These are phyloP conservation scores for Saccharomycopsis capsularis DNA, from an alignment of 805 yeast genomes.

Conservation along the genomic window DNA sequence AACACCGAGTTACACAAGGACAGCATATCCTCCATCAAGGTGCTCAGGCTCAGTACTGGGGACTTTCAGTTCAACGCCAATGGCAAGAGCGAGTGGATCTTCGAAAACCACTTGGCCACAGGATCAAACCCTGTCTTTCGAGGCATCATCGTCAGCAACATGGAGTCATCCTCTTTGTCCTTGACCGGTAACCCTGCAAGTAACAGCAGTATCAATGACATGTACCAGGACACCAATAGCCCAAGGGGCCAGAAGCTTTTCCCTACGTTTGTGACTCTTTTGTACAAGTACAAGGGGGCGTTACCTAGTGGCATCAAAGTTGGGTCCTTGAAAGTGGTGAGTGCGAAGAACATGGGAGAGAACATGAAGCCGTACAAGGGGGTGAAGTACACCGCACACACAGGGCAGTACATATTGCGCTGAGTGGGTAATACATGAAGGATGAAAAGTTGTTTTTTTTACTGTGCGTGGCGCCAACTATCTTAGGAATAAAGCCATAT, in stretches of 20 bases:
- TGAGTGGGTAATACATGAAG: no score
- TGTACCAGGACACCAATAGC: neutral
- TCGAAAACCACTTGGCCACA: constrained; percentile 48
- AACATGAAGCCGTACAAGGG: constrained; percentile 81
- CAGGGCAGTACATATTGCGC: constrained; percentile 54
- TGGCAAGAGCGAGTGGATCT: constrained; percentile 60
- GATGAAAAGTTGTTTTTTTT: no score
- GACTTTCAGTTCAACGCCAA: constrained; percentile 52
- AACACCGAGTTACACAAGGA: constrained; percentile 27
- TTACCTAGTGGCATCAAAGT: constrained; percentile 73
- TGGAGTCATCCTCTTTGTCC: neutral
- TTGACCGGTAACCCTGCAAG: constrained; percentile 1
- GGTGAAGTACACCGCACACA: constrained; percentile 67
- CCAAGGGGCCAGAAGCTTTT: constrained; percentile 20
- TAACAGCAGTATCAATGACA: constrained; percentile 21
- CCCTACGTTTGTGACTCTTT: constrained; percentile 42
- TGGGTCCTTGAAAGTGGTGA: constrained; percentile 50
- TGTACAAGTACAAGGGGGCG: constrained; percentile 57
- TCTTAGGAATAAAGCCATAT: no score
- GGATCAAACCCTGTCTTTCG: constrained; percentile 65
- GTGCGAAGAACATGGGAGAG: constrained; percentile 52
- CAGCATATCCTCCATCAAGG: constrained; percentile 38
- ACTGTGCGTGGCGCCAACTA: no score
- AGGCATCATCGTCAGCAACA: constrained; percentile 40
- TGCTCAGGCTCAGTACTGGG: constrained; percentile 67